Base-by-base conservation (phyloP, 179 eudicot species). In the Spinacia oleracea region DNA sequence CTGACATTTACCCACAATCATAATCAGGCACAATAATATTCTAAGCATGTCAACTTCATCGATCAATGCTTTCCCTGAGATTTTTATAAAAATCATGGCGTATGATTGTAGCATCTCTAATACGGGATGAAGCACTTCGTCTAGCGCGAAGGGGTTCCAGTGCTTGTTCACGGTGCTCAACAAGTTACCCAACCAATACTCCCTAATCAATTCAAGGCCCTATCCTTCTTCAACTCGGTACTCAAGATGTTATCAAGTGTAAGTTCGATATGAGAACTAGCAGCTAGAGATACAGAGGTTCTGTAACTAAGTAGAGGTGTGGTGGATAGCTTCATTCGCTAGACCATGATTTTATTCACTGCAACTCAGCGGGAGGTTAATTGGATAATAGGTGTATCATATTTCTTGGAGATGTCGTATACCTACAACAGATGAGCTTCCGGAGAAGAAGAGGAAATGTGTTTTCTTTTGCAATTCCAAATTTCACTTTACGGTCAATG, bases 1-100 rank as follows among this genome's bases (percentile, higher is more conserved):
- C 99, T 96, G 81, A 46, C 70, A 81, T 43, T 34, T 51, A 68
- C 15, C 63, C 56, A 71, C 46, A 40, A 73, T 16, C 46, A 73
- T 43, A 56, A 68, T 74, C 68, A 45, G 46, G 73, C 29, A 40
- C 21, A 34, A 68, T 55, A 42, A 50, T 72, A 31, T 27, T 43
- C 18, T 12, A 27, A 9, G n/a, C 35, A 45, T 70, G n/a, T 70
- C n/a, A 15, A 70, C 23, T 45, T 70, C 31, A 70, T 14, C 3
- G 9, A 34, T 35, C 70, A 34, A 6, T 1, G 9, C 6, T 8
- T 4, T 43, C 0, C 27, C 34, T 7, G 1, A 0, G 20, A n/a
- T 0, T 45, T 45, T 45, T 45, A 1, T 45, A 8, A 8, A 45
- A 9, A 45, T 45, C 50, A 1, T 9, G 50, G 50, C 40, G 6